Base-by-base conservation (phyloP, 305 asterid species). In the Solanum hybrid region DNA sequence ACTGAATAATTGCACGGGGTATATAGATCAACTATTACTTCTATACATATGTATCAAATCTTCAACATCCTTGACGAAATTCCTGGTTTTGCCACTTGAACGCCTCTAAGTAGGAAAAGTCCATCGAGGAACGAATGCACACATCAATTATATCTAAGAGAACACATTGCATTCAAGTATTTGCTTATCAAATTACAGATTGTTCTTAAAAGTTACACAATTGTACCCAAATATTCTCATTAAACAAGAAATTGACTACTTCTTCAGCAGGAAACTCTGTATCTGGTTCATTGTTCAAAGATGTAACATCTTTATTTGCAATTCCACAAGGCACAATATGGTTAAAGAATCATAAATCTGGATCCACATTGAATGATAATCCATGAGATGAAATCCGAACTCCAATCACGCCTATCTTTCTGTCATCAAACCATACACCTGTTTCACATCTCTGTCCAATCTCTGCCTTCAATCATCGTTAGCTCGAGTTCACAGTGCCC, bases 281-380 rank as follows among this genome's bases (percentile, higher is more conserved):
- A 60, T 60, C 27, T 60, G 72, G 12, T 8, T 60, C 26, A 7
- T 19, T 60, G 0, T 2, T 60, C 24, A 60, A 60, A 0, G 71
- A 60, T 60, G 27, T 60, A 7, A 60, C 72, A 22, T 60, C 72
- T 19, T 19, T 60, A 60, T 60, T 94, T 12, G 92, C 92, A 89
- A 96, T 94, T 88, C 98, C 99, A 92, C 96, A 96, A 1, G 98
- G 98, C 91, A 96, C 98, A 29, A 95, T 97, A 91, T 97, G 94
- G 91, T 95, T 92, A 90, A 96, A 97, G 92, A 94, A 95, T 75
- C 64, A 91, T 92, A 97, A 90, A 92, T 97, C 98, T 26, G 98
- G 98, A 88, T 93, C 88, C 78, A 95, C 87, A 85, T 96, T 97
- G 89, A 95, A 96, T 2, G 99, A 98, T 91, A 95, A 78, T 13